Conservation (phyloP, 108 stramenopile genomes). For the Pseudonitzschia delicatissima region DNA sequence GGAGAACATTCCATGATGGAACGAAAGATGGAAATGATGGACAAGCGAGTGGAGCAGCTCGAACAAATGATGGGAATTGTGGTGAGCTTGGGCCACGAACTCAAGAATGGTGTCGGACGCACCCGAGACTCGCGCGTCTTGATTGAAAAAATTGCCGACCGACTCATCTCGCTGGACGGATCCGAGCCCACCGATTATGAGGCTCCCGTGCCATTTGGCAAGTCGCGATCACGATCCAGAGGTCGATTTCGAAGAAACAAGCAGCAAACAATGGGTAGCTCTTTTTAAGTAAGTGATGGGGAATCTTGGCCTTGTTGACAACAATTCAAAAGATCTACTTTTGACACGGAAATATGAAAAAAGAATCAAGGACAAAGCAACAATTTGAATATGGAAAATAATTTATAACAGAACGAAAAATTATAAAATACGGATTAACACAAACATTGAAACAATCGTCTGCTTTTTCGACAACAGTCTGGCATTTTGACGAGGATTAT, state of each 20-base stretch:
- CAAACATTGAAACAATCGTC: no score
- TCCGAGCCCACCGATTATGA: neutral
- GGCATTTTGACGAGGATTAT: no score
- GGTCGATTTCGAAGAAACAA: slow-evolving; percentile 17
- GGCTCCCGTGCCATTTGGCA: neutral
- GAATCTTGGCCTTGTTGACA: no score
- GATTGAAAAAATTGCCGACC: slow-evolving; percentile 47
- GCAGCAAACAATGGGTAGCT: no score
- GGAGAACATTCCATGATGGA: slow-evolving; percentile 38
- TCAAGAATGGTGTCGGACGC: slow-evolving; percentile 41
- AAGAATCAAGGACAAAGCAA: no score
- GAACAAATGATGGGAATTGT: slow-evolving; percentile 40
- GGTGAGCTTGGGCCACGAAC: slow-evolving; percentile 39
- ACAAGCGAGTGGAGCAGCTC: slow-evolving; percentile 37
- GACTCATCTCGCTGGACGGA: slow-evolving; percentile 37
- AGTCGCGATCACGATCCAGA: neutral
- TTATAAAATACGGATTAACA: no score
- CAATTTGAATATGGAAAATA: no score
- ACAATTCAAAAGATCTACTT: no score
- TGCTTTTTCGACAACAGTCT: no score
- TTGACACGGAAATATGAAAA: no score
- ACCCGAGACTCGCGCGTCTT: slow-evolving; percentile 34
- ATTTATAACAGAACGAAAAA: no score
- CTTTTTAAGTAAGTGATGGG: no score
- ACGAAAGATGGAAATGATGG: slow-evolving; percentile 41